Evolutionary conservation across 2,329 filamentous ascomycete species (phyloP), one percentile per base, ranked within the genome.

Genomic region (Ophiostoma ips): DNA sequence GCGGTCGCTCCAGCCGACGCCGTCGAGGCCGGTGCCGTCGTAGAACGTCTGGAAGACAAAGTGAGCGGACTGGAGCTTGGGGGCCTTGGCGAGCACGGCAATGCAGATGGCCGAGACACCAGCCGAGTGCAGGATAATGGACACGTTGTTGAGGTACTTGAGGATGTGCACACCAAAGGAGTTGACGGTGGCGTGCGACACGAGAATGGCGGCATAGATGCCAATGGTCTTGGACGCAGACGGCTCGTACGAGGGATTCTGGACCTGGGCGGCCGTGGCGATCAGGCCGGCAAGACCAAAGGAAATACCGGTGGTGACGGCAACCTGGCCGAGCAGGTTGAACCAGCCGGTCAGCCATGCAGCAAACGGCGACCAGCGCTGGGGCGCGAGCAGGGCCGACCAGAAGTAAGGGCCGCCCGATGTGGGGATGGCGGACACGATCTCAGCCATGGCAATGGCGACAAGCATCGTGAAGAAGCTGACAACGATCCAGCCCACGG

Each of bases 341-440:
- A 64, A 68, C 66, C 66, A 68, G 19, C 66, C 66, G 0, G 66
- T 69, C 28, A 68, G 53, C 65, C 65, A 68, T 9, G 65, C 64
- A 0, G 62, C 61, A 40, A 67, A 65, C 4, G 65, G 57, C 2
- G 64, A 66, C 61, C 61, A 65, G 2, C 57, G 57, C 6, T 66
- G 63, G 1, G 74, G 74, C 3, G 76, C 73, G 31, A 79, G 66
- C 55, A 77, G 68, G 1, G 75, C 75, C 1, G 74, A 68, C 76
- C 76, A 79, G 60, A 77, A 79, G 58, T 80, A 79, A 1, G 75
- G 75, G 1, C 76, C 76, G 36, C 75, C 76, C 43, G 68, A 70
- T 1, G 74, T 77, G 1, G 76, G 76, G 52, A 78, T 75, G 1
- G 76, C 75, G 6, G 71, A 75, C 7, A 76, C 73, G 56, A 79